Evolutionary conservation across 768 basidiomycete genomes (phyloP), one percentile per base, ranked within the genome.

Genomic region (Daedalea quercina): DNA sequence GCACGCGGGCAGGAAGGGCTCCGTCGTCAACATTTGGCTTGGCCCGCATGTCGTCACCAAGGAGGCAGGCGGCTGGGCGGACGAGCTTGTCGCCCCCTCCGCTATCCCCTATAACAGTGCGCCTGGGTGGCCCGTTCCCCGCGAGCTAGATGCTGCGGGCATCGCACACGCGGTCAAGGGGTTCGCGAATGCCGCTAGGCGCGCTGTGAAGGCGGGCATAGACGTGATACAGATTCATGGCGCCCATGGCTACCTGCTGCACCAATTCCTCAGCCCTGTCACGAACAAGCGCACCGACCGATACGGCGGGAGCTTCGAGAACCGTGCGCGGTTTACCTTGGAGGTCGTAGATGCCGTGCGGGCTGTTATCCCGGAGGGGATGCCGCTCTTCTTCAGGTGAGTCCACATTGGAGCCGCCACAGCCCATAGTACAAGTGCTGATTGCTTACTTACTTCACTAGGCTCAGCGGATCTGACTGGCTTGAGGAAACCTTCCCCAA

Each of bases 1-100:
- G 0, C 88, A 90, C 55, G 85, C 85, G 0, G 87, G 88, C 0
- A 73, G 87, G 17, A 90, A 89, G 63, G 84, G 80, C 0, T 81
- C 79, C 3, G 79, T 74, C 0, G 64, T 77, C 12, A 75, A 80
- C 0, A 82, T 84, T 0, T 90, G 84, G 83, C 61, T 85, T 22
- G 26, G 75, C 3, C 53, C 78, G 57, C 79, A 84, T 20, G 37
- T 7, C 23, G 47, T 59, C 9, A 76, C 76, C 3, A 58, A 64
- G 0, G 65, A 67, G 42, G 67, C 63, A 11, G 74, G 74, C 9
- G 81, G 81, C 9, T 65, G 57, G 59, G 54, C 59, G 20, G 51
- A 61, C 53, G 50, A 55, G 25, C 20, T 53, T 25, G 74, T 74
- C 68, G 86, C 67, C 0, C 82, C 88, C 1, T 82, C 79, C 0